Base-by-base conservation (phyloP, 164 flowering plant genomes). In the Dillenia turbinata region DNA sequence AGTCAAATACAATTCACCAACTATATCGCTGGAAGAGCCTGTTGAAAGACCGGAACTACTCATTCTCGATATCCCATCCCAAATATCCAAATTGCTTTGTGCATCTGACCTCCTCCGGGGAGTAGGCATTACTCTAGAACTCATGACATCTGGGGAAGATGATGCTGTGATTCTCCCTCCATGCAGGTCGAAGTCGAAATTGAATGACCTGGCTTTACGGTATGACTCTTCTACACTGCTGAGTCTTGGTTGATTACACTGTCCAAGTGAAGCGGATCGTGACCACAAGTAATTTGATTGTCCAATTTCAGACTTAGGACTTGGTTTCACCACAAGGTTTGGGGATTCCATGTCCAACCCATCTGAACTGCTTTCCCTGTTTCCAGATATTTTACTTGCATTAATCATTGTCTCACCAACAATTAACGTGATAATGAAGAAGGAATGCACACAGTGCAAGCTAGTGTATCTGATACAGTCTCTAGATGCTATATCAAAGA, bases 351-450 rank as follows among this genome's bases (percentile, higher is more conserved):
- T 15, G 14, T 62, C 69, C 11, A 54, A 33, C 43, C 63, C 79
- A 56, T 75, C 75, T 54, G 53, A 52, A 56, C 50, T 72, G 51
- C 77, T 64, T 65, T 73, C 71, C 78, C 92, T 86, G 65, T 58
- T 55, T 72, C 10, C 33, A 52, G 44, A 63, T 8, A 57, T 40
- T 49, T 9, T 50, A 52, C 16, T 26, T 59, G 13, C 33, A 60
- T 57, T 15, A 61, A 33, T 46, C 44, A 12, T 33, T 51, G 56
- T 16, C 22, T 43, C 16, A 55, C 17, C 10, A 47, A 47, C 10
- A 47, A n/a, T 14, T 3, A 13, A 22, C n/a, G 16, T 14, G 44
- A 11, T 8, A 14, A 44, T 9, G 19, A 13, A 47, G 5, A 33
- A 54, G 12, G 45, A 54, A 22, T 22, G 22, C 9, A 33, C 40